Evolutionary conservation across 352 stramenopile genomes (phyloP), one percentile per base, ranked within the genome.

Genomic region (Pythium vanterpoolii): DNA sequence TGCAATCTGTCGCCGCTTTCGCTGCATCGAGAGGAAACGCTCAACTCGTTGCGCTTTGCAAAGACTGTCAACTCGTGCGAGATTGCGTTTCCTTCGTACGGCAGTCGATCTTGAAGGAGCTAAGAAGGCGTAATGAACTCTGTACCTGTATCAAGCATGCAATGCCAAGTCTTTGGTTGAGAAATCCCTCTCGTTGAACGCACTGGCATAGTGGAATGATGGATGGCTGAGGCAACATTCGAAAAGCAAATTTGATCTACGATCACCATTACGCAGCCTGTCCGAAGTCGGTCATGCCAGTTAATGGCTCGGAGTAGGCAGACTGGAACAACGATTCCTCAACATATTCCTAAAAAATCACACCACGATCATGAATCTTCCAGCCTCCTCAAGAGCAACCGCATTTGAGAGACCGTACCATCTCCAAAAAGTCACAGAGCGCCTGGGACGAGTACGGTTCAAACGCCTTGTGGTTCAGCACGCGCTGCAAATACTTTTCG

Each of bases 21-120:
- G 1, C 68, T 83, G 48, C 79, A 95, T 40, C 80, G 85, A 11
- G 79, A 95, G 48, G 87, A 96, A 58, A 92, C 81, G 34, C 72
- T 95, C 8, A 95, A 94, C 66, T 94, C 86, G 2, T 67, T 96
- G 21, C 79, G 87, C 3, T 96, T 96, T 38, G 87, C 87, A 18
- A 93, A 94, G 71, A 93, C 83, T 23, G 87, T 94, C 28, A 93
- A 95, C 66, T 87, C 83, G 40, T 96, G 87, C 67, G 86, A 93
- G 60, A 90, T 94, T 39, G 73, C 86, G 16, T 86, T 80, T 43
- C 68, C 81, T 1, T 87, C 77, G 24, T 77, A 86, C 64, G 77
- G 73, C 23, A 82, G 42, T 61, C 71, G 77, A 42, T 80, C 69
- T 18, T 83, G 40, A 51, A 62, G 4, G 14, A 23, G 18, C 28